Base-by-base conservation (phyloP, 225 moss, liverwort and hornwort species). In the Physcomitrellopsis africana region DNA sequence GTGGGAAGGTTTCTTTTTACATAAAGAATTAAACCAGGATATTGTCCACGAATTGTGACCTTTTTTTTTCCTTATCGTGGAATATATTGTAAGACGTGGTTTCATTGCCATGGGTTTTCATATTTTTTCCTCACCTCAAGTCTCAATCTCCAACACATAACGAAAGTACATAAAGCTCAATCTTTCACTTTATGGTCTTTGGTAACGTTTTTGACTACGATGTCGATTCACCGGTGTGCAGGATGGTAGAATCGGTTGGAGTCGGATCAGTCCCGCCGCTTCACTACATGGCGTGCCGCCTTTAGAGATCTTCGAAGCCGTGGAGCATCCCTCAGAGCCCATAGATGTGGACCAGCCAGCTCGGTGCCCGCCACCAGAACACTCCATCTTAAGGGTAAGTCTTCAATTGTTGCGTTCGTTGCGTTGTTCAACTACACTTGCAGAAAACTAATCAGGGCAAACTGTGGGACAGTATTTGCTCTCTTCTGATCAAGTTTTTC, bases 301-400 rank as follows among this genome's bases (percentile, higher is more conserved):
- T 29, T 54, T 52, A 23, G 73, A 74, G 52, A 74, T 16, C 8
- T 74, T 74, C 37, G 73, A 48, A 53, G 73, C 73, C 11, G 73
- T 64, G 11, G 73, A 74, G 42, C 73, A 74, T 64, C 63, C 63
- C 24, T 74, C 64, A 6, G 73, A 74, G 51, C 73, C 73, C 6
- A 10, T 49, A 0, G 73, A 74, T 43, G 9, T 64, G 8, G 73
- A 74, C 23, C 51, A 74, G 20, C 63, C 73, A 32, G 51, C 26
- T 10, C 73, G 63, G 19, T 74, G 73, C 51, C 73, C 73, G 20
- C 52, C 51, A 52, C 73, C 73, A 7, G 73, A 74, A 20, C 73
- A 49, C 13, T 63, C 51, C 43, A 74, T 74, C 37, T 42, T 74
- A 17, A 63, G 63, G 29, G 73, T 74, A 61, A 61, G 12, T 24